A percentile compares a stretch with the other conserved stretches of the same genome.
phyloP scores from a whole-genome alignment of 495 filamentous ascomycete genomes.

The Lindgomyces ingoldianus region DNA sequence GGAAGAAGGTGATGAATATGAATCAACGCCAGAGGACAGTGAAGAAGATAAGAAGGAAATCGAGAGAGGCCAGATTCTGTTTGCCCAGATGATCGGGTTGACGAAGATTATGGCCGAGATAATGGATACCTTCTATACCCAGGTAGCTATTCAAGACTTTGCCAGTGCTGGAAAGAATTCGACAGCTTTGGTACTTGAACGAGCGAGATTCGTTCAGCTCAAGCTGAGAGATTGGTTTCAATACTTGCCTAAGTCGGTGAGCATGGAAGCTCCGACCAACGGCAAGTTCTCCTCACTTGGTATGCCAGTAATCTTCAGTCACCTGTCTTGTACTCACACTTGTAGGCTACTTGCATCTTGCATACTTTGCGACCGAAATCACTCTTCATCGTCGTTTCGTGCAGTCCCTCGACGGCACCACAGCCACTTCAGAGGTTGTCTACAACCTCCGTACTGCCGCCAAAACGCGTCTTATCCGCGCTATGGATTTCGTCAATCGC shows the following conservation, averaged over 20 bases:
- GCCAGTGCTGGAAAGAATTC: constrained; percentile 47
- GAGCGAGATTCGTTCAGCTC: constrained; percentile 81
- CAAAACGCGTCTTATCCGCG: constrained; percentile 65
- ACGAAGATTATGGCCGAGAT: constrained; percentile 77
- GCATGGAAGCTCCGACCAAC: constrained; percentile 59
- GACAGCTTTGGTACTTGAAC: constrained; percentile 62
- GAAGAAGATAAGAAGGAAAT: constrained; percentile 51
- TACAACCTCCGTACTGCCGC: constrained; percentile 95
- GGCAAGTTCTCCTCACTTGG: constrained; percentile 49
- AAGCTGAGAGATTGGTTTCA: constrained; percentile 81
- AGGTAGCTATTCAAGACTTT: constrained; percentile 57
- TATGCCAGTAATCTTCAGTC: constrained; percentile 31
- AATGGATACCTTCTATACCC: constrained; percentile 76
- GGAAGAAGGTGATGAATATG: constrained; percentile 54
- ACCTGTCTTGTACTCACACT: constrained; percentile 8
- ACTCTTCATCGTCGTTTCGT: constrained; percentile 82
- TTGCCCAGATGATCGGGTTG: constrained; percentile 72
- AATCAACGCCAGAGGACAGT: constrained; percentile 46
- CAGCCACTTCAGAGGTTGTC: constrained; percentile 70
- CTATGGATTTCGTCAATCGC: constrained; percentile 51
- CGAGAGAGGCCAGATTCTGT: constrained; percentile 67
- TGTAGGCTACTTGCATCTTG: constrained; percentile 76
- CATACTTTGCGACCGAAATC: constrained; percentile 82
- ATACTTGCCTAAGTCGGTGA: constrained; percentile 62
- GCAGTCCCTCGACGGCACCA: constrained; percentile 61